Conservation (phyloP, 208 protist genomes). For the Balamuthia mandrillaris region DNA sequence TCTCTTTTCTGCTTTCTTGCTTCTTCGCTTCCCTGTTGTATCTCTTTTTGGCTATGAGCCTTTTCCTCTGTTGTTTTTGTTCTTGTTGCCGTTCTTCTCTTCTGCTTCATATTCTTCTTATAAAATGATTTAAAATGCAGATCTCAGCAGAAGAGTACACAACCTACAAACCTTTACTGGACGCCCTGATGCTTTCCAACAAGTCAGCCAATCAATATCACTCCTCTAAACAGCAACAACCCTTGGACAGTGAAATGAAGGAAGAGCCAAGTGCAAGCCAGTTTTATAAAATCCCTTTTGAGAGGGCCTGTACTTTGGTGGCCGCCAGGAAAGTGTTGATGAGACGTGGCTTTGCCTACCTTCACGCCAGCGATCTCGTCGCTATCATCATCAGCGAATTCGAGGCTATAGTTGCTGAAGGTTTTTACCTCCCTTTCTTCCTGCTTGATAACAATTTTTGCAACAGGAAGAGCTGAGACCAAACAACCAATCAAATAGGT, state of each 20-base stretch:
- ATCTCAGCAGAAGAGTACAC: conserved; percentile 18
- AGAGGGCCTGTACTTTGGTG: conserved; percentile 8
- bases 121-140: no score
- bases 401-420: background rate
- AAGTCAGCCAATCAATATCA: background rate
- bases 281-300: background rate
- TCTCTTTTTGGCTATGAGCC: no score
- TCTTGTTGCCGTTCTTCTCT: background rate
- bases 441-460: background rate
- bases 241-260: background rate
- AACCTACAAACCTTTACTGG: background rate
- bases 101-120: background rate
- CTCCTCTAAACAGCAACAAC: background rate
- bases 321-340: background rate
- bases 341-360: background rate
- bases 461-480: background rate
- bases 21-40: no score
- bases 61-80: background rate
- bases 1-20: no score
- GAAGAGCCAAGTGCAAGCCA: background rate
- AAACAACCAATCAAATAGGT: no score
- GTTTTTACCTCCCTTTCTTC: background rate
- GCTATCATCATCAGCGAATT: background rate
- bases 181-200: background rate
- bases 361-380: background rate